Conservation (phyloP, 2,329 filamentous ascomycete genomes). For the Acrocalymma vagum region DNA sequence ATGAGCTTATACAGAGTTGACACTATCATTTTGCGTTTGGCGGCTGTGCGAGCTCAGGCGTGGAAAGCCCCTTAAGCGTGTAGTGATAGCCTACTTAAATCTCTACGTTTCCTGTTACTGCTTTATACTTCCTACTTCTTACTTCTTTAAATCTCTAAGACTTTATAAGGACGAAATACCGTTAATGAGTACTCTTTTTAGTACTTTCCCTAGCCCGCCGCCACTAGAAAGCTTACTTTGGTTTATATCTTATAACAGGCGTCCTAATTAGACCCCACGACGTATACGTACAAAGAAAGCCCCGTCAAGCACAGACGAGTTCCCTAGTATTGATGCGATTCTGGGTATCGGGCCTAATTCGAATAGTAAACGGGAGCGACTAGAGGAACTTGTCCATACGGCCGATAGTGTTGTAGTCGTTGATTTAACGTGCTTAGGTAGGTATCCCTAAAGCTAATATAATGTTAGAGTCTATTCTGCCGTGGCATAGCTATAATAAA, state of each 20-base stretch:
- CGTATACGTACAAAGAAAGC: slow-evolving; percentile 11
- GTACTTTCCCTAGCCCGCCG: slow-evolving; percentile 8
- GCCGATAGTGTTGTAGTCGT: slow-evolving; percentile 11
- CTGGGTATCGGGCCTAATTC: slow-evolving; percentile 5
- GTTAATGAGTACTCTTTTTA: slow-evolving; percentile 13
- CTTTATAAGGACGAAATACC: slow-evolving; percentile 8
- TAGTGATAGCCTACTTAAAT: slow-evolving; percentile 20
- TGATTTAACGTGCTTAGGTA: slow-evolving; percentile 19
- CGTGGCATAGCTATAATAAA: too few species aligned
- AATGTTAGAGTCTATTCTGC: slow-evolving; percentile 7
- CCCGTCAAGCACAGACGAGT: slow-evolving; percentile 6
- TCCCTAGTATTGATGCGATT: slow-evolving; percentile 2
- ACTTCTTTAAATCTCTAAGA: slow-evolving; percentile 10
- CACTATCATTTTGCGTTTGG: slow-evolving; percentile 8
- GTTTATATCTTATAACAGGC: slow-evolving; percentile 15
- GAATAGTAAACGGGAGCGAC: slow-evolving; percentile 9
- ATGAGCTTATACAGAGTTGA: slow-evolving; percentile 16
- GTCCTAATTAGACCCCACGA: slow-evolving; percentile 12
- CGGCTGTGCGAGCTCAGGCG: slow-evolving; percentile 14
- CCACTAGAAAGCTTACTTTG: slow-evolving; percentile 8
- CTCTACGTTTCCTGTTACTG: too few species aligned
- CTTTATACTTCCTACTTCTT: too few species aligned
- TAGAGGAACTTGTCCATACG: slow-evolving; percentile 11
- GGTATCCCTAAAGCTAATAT: slow-evolving; percentile 12
- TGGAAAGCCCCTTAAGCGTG: slow-evolving; percentile 9